Base-by-base conservation (phyloP, 805 yeast genomes). In the Pichia pseudocactophila region DNA sequence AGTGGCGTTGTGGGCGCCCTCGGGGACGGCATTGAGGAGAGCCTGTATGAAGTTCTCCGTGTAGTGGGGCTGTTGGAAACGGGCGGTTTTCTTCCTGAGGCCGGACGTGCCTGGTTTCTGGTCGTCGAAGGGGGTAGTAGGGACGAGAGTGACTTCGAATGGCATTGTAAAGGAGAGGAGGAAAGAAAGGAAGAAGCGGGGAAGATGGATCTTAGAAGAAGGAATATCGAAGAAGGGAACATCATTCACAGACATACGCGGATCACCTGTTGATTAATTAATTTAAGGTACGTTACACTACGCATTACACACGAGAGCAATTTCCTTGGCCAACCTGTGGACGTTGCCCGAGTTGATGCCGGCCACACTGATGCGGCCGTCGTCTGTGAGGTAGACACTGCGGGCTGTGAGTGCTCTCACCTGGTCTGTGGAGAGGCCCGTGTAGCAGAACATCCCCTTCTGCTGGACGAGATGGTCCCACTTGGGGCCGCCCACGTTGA, bases 101-200 rank as follows among this genome's bases (percentile, higher is more conserved):
- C 98, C 98, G 7, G 97, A 90, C 18, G 98, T 90, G 30, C 98
- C 98, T 11, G 98, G 97, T 62, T 89, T 92, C 63, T 90, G 98
- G 66, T 89, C 98, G 34, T 65, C 71, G 63, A 76, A 90, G 1
- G 96, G 80, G 11, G 73, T 77, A 18, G 97, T 89, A 31, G 73
- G 58, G 34, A 85, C 69, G 16, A 42, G 36, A 3, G 51, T 41
- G 30, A 56, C 28, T 4, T 44, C 11, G 35, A 39, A 8, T 31
- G 34, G 11, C 40, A 32, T 45, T 22, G 25, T 22, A 22, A 22
- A 22, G 25, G 25, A 22, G 8, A 22, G 25, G 8, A 22, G 7
- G 8, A 22, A 22, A 22, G 25, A 6, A 8, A 8, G 25, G 25
- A 8, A 22, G 8, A 22, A 22, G 5, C 7, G 25, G 25, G 25